These are phyloP conservation scores for Aspergillus luchuensis DNA, from an alignment of 2,329 filamentous ascomycete genomes.

Conservation along the genomic window DNA sequence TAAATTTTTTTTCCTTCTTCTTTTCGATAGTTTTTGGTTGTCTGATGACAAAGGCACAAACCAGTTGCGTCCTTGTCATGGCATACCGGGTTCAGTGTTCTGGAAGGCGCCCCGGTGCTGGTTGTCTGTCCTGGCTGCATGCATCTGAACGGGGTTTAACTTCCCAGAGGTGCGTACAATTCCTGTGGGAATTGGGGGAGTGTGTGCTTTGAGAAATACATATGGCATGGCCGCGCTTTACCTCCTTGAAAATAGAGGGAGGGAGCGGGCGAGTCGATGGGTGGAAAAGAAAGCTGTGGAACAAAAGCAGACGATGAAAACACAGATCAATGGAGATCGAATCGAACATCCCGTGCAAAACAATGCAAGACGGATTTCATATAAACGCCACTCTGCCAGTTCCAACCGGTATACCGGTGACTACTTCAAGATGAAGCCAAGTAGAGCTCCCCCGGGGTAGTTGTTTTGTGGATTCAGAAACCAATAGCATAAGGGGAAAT, in stretches of 20 bases:
- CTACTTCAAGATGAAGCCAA: conserved; percentile 31
- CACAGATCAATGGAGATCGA: conserved; percentile 18
- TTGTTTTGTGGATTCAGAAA: conserved; percentile 15
- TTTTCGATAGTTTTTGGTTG: background rate
- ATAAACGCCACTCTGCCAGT: conserved; percentile 21
- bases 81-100: background rate
- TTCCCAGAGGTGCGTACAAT: background rate
- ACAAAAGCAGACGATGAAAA: conserved; percentile 15
- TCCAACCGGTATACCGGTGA: conserved; percentile 29
- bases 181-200: background rate
- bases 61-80: conserved; percentile 13
- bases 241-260: background rate
- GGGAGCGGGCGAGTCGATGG: background rate
- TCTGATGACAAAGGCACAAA: conserved; percentile 6
- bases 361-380: conserved; percentile 28
- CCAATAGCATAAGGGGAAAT: conserved; percentile 18
- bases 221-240: background rate
- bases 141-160: background rate
- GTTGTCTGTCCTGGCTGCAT: background rate
- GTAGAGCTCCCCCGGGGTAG: conserved; percentile 8
- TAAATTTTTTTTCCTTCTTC: background rate
- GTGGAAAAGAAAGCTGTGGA: background rate
- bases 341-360: conserved; percentile 28
- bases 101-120: too few species aligned
- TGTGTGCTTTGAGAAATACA: conserved; percentile 14